Conservation (phyloP, 768 basidiomycete genomes). For the Leccinum imitatum region DNA sequence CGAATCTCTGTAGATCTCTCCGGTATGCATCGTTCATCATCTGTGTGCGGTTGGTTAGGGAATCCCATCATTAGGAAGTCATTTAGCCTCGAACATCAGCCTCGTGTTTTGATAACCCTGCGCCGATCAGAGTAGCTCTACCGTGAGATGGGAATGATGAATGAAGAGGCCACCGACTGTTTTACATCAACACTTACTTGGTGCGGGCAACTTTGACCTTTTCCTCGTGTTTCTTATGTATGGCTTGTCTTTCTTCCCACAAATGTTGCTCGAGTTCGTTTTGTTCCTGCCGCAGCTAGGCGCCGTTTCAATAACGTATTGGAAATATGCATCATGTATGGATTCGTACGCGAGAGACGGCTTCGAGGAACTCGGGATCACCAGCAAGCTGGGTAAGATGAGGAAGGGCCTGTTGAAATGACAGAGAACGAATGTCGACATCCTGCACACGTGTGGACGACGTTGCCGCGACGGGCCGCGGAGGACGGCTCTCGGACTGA, state of each 20-base stretch:
- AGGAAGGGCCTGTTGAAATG: slow-evolving; percentile 73
- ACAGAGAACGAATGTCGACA: slow-evolving; percentile 41
- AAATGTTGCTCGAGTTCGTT: slow-evolving; percentile 63
- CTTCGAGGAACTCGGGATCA: slow-evolving; percentile 48
- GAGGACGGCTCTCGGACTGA: slow-evolving; percentile 12
- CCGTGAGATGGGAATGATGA: slow-evolving; percentile 4
- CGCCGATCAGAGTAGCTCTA: slow-evolving; percentile 69
- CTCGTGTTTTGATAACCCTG: slow-evolving; percentile 66
- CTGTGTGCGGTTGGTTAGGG: slow-evolving; percentile 41
- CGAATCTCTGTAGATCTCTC: slow-evolving; percentile 66
- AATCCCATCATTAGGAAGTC: slow-evolving; percentile 2
- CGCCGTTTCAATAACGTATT: slow-evolving; percentile 8
- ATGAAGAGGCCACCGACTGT: background rate
- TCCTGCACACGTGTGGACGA: slow-evolving; percentile 24
- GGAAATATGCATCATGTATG: slow-evolving; percentile 1
- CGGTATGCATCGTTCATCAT: slow-evolving; percentile 63
- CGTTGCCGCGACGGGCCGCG: slow-evolving; percentile 9
- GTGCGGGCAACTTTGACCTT: slow-evolving; percentile 67
- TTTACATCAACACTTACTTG: slow-evolving; percentile 46
- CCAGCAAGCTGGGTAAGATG: slow-evolving; percentile 59
- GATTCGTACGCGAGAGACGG: slow-evolving; percentile 51
- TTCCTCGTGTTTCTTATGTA: slow-evolving; percentile 66
- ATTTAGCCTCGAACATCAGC: slow-evolving; percentile 30
- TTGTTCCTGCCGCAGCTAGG: slow-evolving; percentile 72
- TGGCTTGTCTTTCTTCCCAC: slow-evolving; percentile 63